phyloP scores from a whole-genome alignment of 768 basidiomycete genomes.

The Lenzites betulinus region DNA sequence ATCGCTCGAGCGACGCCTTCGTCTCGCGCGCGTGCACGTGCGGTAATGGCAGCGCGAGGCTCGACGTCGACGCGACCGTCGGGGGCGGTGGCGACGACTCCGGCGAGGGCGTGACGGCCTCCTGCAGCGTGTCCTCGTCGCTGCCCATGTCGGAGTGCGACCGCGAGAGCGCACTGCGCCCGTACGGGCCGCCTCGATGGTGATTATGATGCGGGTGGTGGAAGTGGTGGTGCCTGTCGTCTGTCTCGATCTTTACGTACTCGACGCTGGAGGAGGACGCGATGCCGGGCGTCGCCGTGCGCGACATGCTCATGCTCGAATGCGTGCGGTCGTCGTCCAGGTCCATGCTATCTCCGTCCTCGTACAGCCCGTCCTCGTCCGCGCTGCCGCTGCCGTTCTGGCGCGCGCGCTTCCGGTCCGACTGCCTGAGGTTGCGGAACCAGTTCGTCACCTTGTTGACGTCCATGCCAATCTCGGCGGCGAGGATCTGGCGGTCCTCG shows the following conservation, averaged over 20 bases:
- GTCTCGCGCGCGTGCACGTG: slow-evolving; percentile 20
- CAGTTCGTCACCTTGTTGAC: slow-evolving; percentile 85
- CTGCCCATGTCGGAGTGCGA: slow-evolving; percentile 57
- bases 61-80: slow-evolving; percentile 26
- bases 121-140: slow-evolving; percentile 62
- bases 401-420: slow-evolving; percentile 69
- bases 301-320: slow-evolving; percentile 24
- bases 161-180: slow-evolving; percentile 16
- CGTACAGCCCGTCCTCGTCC: slow-evolving; percentile 46
- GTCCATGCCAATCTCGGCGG: slow-evolving; percentile 83
- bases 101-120: slow-evolving; percentile 73
- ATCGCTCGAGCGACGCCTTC: slow-evolving; percentile 35
- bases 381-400: slow-evolving; percentile 40
- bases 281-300: slow-evolving; percentile 26
- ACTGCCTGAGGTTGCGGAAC: slow-evolving; percentile 85
- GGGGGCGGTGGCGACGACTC: slow-evolving; percentile 46
- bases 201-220: neutral
- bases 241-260: slow-evolving; percentile 25
- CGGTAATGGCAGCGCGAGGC: slow-evolving; percentile 23
- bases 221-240: slow-evolving; percentile 14
- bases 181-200: slow-evolving; percentile 8
- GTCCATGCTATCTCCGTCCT: slow-evolving; percentile 37
- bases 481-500: slow-evolving; percentile 75
- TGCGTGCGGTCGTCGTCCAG: slow-evolving; percentile 39
- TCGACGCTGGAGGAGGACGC: slow-evolving; percentile 17